A percentile compares a stretch with the other conserved stretches of the same genome.
These are phyloP conservation scores for Nicotiana obtusifolia DNA, from an alignment of 257 asterid species.

Conservation along the genomic window DNA sequence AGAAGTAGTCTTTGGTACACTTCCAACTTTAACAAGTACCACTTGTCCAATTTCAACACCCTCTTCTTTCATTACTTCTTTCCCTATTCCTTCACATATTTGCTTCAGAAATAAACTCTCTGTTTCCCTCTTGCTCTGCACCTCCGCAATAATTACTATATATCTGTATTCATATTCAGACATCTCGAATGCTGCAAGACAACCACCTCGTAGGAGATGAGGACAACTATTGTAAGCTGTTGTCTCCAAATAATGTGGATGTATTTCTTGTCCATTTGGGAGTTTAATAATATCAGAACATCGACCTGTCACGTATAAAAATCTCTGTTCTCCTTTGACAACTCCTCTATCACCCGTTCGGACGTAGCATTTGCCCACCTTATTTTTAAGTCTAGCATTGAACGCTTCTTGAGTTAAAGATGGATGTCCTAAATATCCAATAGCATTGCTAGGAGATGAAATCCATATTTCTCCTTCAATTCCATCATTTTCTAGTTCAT, in stretches of 20 bases:
- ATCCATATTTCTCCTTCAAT: conserved; percentile 89
- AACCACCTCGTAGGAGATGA: conserved; percentile 46
- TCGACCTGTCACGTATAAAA: conserved; percentile 57
- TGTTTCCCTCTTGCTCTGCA: conserved; percentile 24
- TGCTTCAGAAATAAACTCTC: conserved; percentile 16
- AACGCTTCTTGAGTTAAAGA: conserved; percentile 46
- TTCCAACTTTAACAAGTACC: conserved; percentile 49
- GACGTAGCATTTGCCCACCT: conserved; percentile 24
- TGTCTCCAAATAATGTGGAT: conserved; percentile 77
- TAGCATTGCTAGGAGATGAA: conserved; percentile 71
- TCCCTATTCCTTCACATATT: conserved; percentile 46
- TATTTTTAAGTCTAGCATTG: conserved; percentile 30
- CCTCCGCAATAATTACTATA: conserved; percentile 46
- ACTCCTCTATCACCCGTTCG: conserved; percentile 74
- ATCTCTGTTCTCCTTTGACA: conserved; percentile 47
- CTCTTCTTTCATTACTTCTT: conserved; percentile 28
- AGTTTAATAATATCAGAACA: conserved; percentile 42
- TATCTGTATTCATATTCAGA: conserved; percentile 8
- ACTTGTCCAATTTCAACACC: conserved; percentile 36
- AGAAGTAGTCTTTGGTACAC: conserved; percentile 74
- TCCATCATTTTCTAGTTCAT: conserved; percentile 51
- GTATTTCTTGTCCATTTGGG: conserved; percentile 28
- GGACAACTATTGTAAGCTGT: conserved; percentile 38
- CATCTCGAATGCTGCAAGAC: conserved; percentile 43
- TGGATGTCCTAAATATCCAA: conserved; percentile 68